These are phyloP conservation scores for Reutealis trisperma DNA, from an alignment of 345 rosid genomes.

Conservation along the genomic window DNA sequence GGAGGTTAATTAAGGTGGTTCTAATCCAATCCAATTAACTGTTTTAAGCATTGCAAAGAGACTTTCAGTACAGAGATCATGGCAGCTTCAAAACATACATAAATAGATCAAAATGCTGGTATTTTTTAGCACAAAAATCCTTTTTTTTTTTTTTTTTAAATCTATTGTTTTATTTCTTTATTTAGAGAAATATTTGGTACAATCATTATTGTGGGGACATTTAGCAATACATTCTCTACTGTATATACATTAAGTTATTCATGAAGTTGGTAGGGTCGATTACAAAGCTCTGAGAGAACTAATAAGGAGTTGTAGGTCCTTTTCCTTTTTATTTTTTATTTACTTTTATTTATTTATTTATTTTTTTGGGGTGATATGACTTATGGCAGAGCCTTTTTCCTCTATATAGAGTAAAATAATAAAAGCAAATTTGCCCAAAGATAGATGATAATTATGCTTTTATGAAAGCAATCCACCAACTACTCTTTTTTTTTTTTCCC, in stretches of 20 bases:
- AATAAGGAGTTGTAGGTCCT: slow-evolving; percentile 29
- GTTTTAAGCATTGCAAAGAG: too few relatives aligned
- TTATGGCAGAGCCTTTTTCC: slow-evolving; percentile 13
- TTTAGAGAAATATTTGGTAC: neutral
- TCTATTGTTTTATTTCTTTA: neutral
- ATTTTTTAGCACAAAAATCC: neutral
- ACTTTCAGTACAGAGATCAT: too few relatives aligned
- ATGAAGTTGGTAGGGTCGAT: slow-evolving; percentile 54
- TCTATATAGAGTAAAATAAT: slow-evolving; percentile 8
- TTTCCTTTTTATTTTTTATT: neutral
- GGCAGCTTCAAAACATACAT: neutral
- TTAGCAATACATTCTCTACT: neutral
- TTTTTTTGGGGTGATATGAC: slow-evolving; percentile 12
- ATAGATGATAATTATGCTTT: slow-evolving; percentile 33
- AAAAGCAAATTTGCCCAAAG: slow-evolving; percentile 25
- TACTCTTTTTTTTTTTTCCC: slow-evolving; percentile 10
- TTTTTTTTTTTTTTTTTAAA: neutral
- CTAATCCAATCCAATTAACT: too few relatives aligned
- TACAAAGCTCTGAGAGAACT: slow-evolving; percentile 25
- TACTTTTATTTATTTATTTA: too few relatives aligned
- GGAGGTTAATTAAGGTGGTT: too few relatives aligned
- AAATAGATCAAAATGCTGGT: neutral
- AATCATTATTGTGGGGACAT: slow-evolving; percentile 51
- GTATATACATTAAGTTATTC: slow-evolving; percentile 9
- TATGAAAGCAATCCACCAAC: slow-evolving; percentile 64